A percentile compares a stretch with the other conserved stretches of the same genome.
Evolutionary conservation across 495 filamentous ascomycete species (phyloP).

Genomic region (Melanomma pulvis-pyrius): DNA sequence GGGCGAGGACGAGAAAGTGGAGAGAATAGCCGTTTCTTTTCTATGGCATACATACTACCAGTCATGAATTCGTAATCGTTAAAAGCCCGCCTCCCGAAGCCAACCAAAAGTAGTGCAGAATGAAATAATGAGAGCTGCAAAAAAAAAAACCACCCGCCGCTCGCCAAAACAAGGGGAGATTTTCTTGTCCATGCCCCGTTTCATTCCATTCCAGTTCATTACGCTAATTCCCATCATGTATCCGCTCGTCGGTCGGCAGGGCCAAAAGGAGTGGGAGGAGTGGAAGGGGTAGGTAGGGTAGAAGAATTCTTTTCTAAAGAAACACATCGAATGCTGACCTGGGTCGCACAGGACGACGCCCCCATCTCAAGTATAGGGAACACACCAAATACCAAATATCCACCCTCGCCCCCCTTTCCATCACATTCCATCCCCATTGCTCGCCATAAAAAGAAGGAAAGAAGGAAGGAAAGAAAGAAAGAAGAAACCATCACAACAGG

Average conservation of each 20-base stretch:
- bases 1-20: background rate
- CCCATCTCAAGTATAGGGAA: background rate
- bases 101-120: background rate
- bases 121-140: no score
- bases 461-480: slow-evolving; percentile 2
- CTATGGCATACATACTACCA: no score
- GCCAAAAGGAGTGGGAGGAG: background rate
- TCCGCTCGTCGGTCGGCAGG: background rate
- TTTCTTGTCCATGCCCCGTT: background rate
- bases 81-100: background rate
- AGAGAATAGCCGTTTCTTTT: background rate
- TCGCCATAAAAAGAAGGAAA: slow-evolving; percentile 1
- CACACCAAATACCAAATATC: background rate
- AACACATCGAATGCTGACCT: background rate
- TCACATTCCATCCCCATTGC: background rate
- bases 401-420: no score
- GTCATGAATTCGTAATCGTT: slow-evolving; percentile 1
- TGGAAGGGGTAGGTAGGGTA: background rate
- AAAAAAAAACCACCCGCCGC: background rate
- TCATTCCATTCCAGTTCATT: background rate
- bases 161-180: background rate
- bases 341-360: background rate
- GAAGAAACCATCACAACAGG: background rate
- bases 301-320: no score
- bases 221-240: background rate